Evolutionary conservation across 140 eudicot genomes (phyloP).

Genomic region (Stevia rebaudiana): DNA sequence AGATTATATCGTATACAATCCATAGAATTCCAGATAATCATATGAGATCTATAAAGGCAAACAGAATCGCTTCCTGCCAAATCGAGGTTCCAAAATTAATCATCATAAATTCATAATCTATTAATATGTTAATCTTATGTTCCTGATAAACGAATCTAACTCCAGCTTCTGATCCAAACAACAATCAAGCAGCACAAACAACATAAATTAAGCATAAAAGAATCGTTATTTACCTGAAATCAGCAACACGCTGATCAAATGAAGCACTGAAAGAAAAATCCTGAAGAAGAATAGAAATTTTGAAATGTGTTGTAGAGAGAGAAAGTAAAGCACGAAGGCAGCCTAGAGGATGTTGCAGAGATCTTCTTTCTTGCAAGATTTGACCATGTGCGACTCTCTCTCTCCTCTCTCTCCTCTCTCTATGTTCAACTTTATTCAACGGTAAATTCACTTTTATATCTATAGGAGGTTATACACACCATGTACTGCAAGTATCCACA

Average conservation of each 20-base stretch:
- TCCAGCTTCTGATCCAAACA: constrained; percentile 2
- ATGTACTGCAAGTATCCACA: too few relatives aligned
- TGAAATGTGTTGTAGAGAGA: constrained; percentile 16
- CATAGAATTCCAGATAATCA: not conserved
- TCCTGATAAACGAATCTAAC: constrained; percentile 3
- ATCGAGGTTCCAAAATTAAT: not conserved
- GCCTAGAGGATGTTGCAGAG: constrained; percentile 19
- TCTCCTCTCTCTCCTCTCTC: not conserved
- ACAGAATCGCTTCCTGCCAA: constrained; percentile 12
- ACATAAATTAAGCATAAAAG: not conserved
- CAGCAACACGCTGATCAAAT: not conserved
- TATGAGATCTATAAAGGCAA: constrained; percentile 3
- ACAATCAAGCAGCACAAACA: not conserved
- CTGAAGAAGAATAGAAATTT: not conserved
- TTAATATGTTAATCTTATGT: not conserved
- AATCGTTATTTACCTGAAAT: constrained; percentile 7
- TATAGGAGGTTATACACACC: too few relatives aligned
- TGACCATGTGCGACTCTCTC: constrained; percentile 27
- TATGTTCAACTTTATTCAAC: not conserved
- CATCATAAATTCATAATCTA: not conserved
- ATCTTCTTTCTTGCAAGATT: constrained; percentile 22
- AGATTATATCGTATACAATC: not conserved
- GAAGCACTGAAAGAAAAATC: not conserved
- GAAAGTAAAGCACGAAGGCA: constrained; percentile 4
- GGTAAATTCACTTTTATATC: too few relatives aligned